Evolutionary conservation across 2,329 filamentous ascomycete genomes (phyloP), one percentile per base, ranked within the genome.

Genomic region (Ophiostoma quercus): DNA sequence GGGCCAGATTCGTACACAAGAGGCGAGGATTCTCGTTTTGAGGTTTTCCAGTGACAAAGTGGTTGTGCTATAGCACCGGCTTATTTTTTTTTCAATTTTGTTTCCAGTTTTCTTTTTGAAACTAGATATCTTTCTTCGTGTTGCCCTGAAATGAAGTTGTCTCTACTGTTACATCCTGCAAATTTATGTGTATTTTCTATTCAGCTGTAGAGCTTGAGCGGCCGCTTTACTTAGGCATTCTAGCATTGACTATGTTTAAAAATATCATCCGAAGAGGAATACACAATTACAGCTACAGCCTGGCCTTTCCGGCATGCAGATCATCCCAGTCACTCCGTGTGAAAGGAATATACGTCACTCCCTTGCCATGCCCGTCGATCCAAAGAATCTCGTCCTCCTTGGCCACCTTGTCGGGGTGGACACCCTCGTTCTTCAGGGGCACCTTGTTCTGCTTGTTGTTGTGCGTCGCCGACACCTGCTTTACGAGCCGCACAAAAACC

Each of bases 361-460:
- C 76, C 78, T 84, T 84, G 0, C 83, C 85, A 71, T 82, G 81
- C 9, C 87, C 78, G 79, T 87, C 88, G 74, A 87, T 87, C 78
- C 91, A 81, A 32, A 82, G 77, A 2, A 86, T 70, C 37, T 78
- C 75, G 69, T 85, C 84, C 1, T 78, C 76, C 0, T 73, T 73
- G 29, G 78, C 76, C 4, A 83, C 79, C 75, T 82, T 82, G 32
- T 78, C 77, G 1, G 86, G 84, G 76, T 91, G 85, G 16, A 91
- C 84, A 0, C 89, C 90, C 73, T 91, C 88, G 65, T 85, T 84
- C 74, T 89, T 83, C 65, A 92, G 79, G 0, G 88, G 88, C 1
- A 88, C 84, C 77, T 94, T 94, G 76, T 92, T 91, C 79, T 92
- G 90, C 79, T 94, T 94, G 77, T 92, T 90, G 74, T 92, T 94